A percentile compares a stretch with the other conserved stretches of the same genome.
These are phyloP conservation scores for Radiomyces spectabilis DNA, from an alignment of 192 early-diverging fungal species.

Conservation along the genomic window DNA sequence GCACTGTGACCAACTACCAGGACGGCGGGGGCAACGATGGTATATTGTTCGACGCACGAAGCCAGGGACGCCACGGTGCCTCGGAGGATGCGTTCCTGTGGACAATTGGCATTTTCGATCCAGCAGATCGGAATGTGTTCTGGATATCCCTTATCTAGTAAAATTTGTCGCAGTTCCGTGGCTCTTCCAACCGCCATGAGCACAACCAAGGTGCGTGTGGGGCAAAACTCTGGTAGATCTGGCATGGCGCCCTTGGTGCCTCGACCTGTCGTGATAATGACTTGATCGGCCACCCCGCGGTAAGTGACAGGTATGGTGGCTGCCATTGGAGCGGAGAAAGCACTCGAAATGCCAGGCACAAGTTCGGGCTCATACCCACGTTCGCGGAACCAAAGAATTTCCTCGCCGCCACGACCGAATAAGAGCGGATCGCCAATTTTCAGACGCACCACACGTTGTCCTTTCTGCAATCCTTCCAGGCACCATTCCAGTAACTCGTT, in stretches of 20 bases:
- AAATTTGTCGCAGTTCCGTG: constrained; percentile 45
- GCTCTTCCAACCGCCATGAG: constrained; percentile 82
- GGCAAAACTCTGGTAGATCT: constrained; percentile 55
- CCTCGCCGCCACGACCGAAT: constrained; percentile 90
- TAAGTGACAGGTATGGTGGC: constrained; percentile 82
- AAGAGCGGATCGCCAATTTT: constrained; percentile 93
- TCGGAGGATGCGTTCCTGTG: constrained; percentile 61
- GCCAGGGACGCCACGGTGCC: constrained; percentile 60
- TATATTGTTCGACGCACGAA: constrained; percentile 50
- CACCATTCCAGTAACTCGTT: constrained; percentile 69
- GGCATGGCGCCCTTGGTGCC: constrained; percentile 75
- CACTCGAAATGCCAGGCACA: constrained; percentile 73
- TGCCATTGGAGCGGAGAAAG: constrained; percentile 65
- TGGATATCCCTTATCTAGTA: constrained; percentile 59
- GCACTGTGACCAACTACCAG: constrained; percentile 72
- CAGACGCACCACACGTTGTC: constrained; percentile 70
- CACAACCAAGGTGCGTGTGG: constrained; percentile 69
- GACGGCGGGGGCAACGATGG: constrained; percentile 67
- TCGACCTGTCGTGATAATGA: constrained; percentile 77
- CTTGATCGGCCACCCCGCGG: constrained; percentile 79
- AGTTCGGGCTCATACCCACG: constrained; percentile 65
- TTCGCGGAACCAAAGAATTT: constrained; percentile 64
- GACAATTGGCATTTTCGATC: constrained; percentile 77
- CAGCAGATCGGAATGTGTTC: constrained; percentile 61
- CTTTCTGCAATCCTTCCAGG: constrained; percentile 57